phyloP scores from a whole-genome alignment of 73 alveolate genomes.

The Durusdinium trenchii region DNA sequence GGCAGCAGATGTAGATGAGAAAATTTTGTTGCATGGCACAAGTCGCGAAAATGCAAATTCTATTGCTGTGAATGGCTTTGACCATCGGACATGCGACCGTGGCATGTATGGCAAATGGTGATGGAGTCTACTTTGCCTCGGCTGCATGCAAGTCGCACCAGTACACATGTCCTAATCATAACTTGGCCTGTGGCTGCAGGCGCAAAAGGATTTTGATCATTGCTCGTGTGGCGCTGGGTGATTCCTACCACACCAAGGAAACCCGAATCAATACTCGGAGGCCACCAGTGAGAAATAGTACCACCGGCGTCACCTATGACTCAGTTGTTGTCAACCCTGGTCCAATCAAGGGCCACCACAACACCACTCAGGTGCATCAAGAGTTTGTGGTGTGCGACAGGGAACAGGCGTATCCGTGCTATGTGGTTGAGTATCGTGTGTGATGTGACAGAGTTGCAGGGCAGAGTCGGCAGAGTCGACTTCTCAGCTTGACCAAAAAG shows the following conservation, averaged over 20 bases:
- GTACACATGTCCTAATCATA: neutral
- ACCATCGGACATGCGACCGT: slow-evolving; percentile 1
- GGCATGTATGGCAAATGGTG: slow-evolving; percentile 28
- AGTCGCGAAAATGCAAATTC: slow-evolving; percentile 30
- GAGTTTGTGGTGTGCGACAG: slow-evolving; percentile 39
- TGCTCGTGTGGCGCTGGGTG: slow-evolving; percentile 39
- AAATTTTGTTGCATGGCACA: slow-evolving; percentile 46
- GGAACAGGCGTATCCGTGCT: slow-evolving; percentile 54
- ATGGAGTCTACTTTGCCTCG: slow-evolving; percentile 25
- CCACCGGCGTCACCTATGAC: slow-evolving; percentile 1
- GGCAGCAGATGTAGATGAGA: slow-evolving; percentile 46
- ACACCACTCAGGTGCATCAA: neutral
- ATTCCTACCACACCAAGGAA: neutral
- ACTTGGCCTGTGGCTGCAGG: neutral
- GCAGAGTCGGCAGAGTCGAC: too few relatives aligned
- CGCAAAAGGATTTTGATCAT: slow-evolving; percentile 17
- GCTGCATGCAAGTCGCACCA: slow-evolving; percentile 51
- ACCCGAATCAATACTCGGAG: neutral
- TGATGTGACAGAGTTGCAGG: too few relatives aligned
- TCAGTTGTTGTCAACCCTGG: slow-evolving; percentile 29
- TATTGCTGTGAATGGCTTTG: slow-evolving; percentile 28
- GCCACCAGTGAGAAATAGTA: neutral
- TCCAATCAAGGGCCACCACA: neutral
- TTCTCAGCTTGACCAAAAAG: too few relatives aligned
- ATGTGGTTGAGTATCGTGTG: slow-evolving; percentile 13